Conservation (phyloP, 2,329 filamentous ascomycete species). For the Fusarium sp. region DNA sequence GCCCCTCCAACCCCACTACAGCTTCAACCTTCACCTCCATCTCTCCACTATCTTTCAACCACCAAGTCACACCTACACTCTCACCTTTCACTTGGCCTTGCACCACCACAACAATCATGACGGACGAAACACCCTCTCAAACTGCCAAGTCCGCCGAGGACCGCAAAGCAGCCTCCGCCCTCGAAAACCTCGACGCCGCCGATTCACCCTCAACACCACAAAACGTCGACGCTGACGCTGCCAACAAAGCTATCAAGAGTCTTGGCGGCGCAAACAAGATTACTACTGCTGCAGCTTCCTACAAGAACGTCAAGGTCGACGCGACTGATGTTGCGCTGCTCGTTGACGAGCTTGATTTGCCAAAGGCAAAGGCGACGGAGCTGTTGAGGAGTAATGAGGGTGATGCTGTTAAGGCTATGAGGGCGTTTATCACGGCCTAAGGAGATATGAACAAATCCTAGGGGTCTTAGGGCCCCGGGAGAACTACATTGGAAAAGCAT, state of each 20-base stretch:
- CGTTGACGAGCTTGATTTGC: constrained; percentile 78
- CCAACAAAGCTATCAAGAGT: constrained; percentile 78
- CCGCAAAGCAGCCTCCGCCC: constrained; percentile 80
- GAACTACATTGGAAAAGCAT: neutral
- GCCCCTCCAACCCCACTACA: constrained; percentile 37
- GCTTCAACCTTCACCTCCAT: constrained; percentile 7
- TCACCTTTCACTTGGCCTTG: neutral
- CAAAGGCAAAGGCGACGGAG: constrained; percentile 79
- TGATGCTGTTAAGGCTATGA: constrained; percentile 75
- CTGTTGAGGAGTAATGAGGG: constrained; percentile 79
- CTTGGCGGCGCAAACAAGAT: constrained; percentile 57
- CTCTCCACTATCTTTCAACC: constrained; percentile 47
- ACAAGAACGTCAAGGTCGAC: constrained; percentile 80
- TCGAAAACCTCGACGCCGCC: constrained; percentile 74
- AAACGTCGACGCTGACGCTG: constrained; percentile 76
- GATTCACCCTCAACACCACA: constrained; percentile 59
- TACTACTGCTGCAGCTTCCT: constrained; percentile 49
- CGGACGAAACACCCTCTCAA: constrained; percentile 63
- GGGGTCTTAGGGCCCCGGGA: neutral
- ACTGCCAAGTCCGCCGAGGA: constrained; percentile 77
- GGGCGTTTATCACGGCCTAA: constrained; percentile 59
- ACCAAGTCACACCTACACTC: constrained; percentile 53
- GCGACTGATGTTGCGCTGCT: constrained; percentile 76
- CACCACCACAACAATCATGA: constrained; percentile 58
- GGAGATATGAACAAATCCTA: too few species aligned